Base-by-base conservation (phyloP, 2,329 filamentous ascomycete genomes). In the Pseudogymnoascus sp. region DNA sequence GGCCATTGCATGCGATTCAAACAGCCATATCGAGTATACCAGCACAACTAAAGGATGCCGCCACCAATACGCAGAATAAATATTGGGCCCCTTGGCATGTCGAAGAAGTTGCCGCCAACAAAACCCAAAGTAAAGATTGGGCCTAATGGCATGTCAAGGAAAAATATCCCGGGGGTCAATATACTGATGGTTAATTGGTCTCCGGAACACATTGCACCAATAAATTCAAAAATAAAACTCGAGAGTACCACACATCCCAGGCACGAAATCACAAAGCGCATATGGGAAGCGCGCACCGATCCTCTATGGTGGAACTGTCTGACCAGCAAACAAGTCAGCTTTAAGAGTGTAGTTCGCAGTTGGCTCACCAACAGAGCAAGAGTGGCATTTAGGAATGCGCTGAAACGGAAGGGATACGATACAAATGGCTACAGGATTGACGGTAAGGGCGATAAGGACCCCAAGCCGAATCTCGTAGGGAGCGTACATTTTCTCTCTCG, bases 251-350 rank as follows among this genome's bases (percentile, higher is more conserved):
- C 37, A 61, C 72, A 77, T 64, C 71, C 73, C 1, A 68, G 77
- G 58, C 69, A 70, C 13, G 71, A 72, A 17, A 76, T 75, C 65
- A 68, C 77, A 59, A 41, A 68, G 24, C 66, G 76, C 40, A 68
- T 71, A 61, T 76, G 72, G 60, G 65, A 67, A 6, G 69, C 71
- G 61, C 74, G 77, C 44, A 69, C 8, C 71, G 75, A 66, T 72
- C 71, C 68, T 35, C 72, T 84, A 15, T 80, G 80, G 75, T 81
- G 78, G 77, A 70, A 71, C 13, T 74, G 79, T 5, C 67, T 74
- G 62, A 62, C 41, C 57, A 64, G 71, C 60, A 63, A 67, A 63
- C 60, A 70, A 68, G 60, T 64, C 2, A 69, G 70, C 21, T 35
- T 24, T 11, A 79, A 77, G 61, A 71, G 72, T 6, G 75, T 77